Evolutionary conservation across 192 early-diverging fungal genomes (phyloP).

Genomic region (Linderina pennispora): DNA sequence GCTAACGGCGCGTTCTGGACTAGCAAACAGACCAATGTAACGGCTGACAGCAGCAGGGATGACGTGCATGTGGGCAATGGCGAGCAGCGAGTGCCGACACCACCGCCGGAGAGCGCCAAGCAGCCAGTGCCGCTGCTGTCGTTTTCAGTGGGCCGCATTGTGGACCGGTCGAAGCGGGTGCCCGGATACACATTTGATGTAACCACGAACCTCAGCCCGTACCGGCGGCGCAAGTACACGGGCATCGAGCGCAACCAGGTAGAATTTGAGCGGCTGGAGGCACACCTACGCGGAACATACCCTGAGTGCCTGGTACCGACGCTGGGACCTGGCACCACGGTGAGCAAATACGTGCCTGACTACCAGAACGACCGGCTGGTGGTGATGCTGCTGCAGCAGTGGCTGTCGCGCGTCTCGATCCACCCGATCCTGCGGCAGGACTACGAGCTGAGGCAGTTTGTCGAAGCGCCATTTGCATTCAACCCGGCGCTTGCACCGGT

Average conservation of each 20-base stretch:
- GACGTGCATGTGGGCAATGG: no score
- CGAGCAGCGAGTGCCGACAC: no score
- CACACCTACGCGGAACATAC: conserved; percentile 46
- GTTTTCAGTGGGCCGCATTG: conserved; percentile 32
- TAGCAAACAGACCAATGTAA: no score
- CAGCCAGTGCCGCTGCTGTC: conserved; percentile 15
- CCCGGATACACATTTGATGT: conserved; percentile 35
- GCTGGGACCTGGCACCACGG: conserved; percentile 33
- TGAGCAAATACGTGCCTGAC: conserved; percentile 41
- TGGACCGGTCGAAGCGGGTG: conserved; percentile 42
- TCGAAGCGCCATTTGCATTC: conserved; percentile 49
- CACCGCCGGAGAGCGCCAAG: no score
- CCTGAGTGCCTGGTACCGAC: conserved; percentile 47
- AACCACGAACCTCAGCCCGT: conserved; percentile 33
- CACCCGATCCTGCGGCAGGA: conserved; percentile 46
- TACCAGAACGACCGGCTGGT: conserved; percentile 49
- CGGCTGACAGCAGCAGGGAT: no score
- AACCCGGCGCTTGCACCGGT: conserved; percentile 31
- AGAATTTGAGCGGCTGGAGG: conserved; percentile 44
- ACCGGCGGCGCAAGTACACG: conserved; percentile 44
- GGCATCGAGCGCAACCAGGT: conserved; percentile 40
- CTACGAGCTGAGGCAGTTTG: conserved; percentile 51
- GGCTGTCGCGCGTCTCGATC: conserved; percentile 34
- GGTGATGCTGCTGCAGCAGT: conserved; percentile 41
- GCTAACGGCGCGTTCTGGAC: no score